These are phyloP conservation scores for Rosellinia necatrix DNA, from an alignment of 2,329 filamentous ascomycete genomes.

Conservation along the genomic window DNA sequence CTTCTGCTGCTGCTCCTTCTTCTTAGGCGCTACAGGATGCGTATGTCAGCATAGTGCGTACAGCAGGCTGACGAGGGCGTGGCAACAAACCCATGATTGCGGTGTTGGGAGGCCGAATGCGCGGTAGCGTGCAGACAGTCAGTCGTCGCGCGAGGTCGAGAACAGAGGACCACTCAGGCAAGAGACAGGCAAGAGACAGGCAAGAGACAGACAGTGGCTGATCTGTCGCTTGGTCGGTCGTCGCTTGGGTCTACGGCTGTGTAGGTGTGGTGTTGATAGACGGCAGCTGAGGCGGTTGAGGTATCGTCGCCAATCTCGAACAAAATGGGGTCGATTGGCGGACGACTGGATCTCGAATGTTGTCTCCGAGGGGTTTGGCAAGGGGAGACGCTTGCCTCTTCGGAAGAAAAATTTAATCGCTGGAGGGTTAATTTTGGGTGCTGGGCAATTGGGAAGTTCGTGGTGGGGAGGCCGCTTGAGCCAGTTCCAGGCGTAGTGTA, in stretches of 20 bases:
- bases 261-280: slow-evolving; percentile 4
- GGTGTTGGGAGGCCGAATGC: slow-evolving; percentile 47
- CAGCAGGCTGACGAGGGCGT: slow-evolving; percentile 20
- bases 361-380: slow-evolving; percentile 33
- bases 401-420: slow-evolving; percentile 37
- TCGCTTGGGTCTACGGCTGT: not conserved
- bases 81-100: slow-evolving; percentile 65
- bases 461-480: slow-evolving; percentile 28
- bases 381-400: slow-evolving; percentile 37
- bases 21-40: slow-evolving; percentile 74
- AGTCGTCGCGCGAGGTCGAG: slow-evolving; percentile 33
- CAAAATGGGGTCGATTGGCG: slow-evolving; percentile 31
- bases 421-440: slow-evolving; percentile 31
- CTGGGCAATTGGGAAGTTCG: slow-evolving; percentile 34
- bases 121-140: slow-evolving; percentile 30
- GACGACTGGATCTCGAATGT: slow-evolving; percentile 30
- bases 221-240: not conserved
- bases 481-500: slow-evolving; percentile 8
- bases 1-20: slow-evolving; percentile 88
- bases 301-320: slow-evolving; percentile 26
- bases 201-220: slow-evolving; percentile 29
- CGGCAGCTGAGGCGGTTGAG: not conserved
- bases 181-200: too few relatives aligned
- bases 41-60: slow-evolving; percentile 48
- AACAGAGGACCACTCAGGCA: slow-evolving; percentile 26